Conservation (phyloP, 805 yeast species). For the Wickerhamiella sorbophila region DNA sequence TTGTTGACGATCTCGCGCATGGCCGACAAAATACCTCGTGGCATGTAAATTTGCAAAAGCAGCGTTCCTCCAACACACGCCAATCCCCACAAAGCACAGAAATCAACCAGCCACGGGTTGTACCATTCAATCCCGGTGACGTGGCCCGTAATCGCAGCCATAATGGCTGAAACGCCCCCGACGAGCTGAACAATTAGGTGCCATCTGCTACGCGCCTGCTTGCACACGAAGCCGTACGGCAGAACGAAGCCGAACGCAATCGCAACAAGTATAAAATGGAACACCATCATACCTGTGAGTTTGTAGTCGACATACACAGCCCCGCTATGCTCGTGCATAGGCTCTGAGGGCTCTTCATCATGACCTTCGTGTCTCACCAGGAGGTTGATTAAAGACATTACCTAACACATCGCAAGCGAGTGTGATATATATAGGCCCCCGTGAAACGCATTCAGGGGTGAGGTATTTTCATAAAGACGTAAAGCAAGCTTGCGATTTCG, state of each 20-base stretch:
- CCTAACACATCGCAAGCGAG: background rate
- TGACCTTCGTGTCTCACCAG: background rate
- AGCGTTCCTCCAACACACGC: slow-evolving; percentile 26
- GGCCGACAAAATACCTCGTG: slow-evolving; percentile 24
- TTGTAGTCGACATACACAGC: slow-evolving; percentile 12
- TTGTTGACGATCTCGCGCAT: slow-evolving; percentile 21
- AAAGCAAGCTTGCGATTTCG: no score
- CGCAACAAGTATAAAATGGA: slow-evolving; percentile 25
- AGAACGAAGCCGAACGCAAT: slow-evolving; percentile 28
- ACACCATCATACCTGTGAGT: slow-evolving; percentile 12
- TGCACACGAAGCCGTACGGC: slow-evolving; percentile 30
- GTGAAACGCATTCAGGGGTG: no score
- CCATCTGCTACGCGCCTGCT: slow-evolving; percentile 25
- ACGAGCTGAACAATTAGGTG: slow-evolving; percentile 27
- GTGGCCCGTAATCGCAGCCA: slow-evolving; percentile 30
- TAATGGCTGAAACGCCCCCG: slow-evolving; percentile 24
- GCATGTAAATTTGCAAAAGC: slow-evolving; percentile 26
- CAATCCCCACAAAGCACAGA: slow-evolving; percentile 22
- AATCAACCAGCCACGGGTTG: slow-evolving; percentile 23
- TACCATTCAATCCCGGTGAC: slow-evolving; percentile 24
- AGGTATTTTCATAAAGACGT: no score
- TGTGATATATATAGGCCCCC: no score
- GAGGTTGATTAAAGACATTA: background rate
- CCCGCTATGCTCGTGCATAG: slow-evolving; percentile 8
- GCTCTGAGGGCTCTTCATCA: background rate